Evolutionary conservation across 2,329 filamentous ascomycete genomes (phyloP), one percentile per base, ranked within the genome.

Genomic region (Parafenestella ontariensis): DNA sequence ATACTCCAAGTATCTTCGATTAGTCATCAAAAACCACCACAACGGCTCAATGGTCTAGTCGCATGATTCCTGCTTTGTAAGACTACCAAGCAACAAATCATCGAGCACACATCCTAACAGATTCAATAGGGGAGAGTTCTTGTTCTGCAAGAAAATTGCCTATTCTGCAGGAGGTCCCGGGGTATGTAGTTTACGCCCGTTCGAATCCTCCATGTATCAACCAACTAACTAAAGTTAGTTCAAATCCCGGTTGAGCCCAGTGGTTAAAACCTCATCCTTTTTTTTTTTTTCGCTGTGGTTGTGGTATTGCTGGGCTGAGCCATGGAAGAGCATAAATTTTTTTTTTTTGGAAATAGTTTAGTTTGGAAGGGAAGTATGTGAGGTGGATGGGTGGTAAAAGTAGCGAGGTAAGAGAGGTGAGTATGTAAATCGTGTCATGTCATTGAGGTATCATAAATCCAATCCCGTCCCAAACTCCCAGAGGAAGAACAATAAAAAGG

Each of bases 31-130:
- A 26, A 37, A 42, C 31, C 51, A 46, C 37, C 34, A 13, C 24
- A 45, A 46, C 42, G 65, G 65, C 64, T 50, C 49, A 48, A 56
- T 65, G 66, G 66, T 69, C 66, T 70, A 68, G 65, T 67, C 54
- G 66, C 59, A 70, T 68, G 65, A 69, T 68, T 68, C 62, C 63
- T 61, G 65, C 65, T 68, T 69, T 66, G 37, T 39, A 39, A 20
- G 18, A 11, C 28, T 31, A 3, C 28, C 10, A 8, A 11, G n/a
- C n/a, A n/a, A n/a, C n/a, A n/a, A n/a, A n/a, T n/a, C n/a, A n/a
- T n/a, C n/a, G n/a, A n/a, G n/a, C n/a, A n/a, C n/a, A n/a, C n/a
- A n/a, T 6, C 17, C 31, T 34, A 34, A 34, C 31, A 34, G n/a
- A 34, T 34, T 13, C 31, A 34, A 34, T 13, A 34, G 66, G 59